phyloP scores from a whole-genome alignment of 495 filamentous ascomycete species.

The Aspergillus incahuasiensis region DNA sequence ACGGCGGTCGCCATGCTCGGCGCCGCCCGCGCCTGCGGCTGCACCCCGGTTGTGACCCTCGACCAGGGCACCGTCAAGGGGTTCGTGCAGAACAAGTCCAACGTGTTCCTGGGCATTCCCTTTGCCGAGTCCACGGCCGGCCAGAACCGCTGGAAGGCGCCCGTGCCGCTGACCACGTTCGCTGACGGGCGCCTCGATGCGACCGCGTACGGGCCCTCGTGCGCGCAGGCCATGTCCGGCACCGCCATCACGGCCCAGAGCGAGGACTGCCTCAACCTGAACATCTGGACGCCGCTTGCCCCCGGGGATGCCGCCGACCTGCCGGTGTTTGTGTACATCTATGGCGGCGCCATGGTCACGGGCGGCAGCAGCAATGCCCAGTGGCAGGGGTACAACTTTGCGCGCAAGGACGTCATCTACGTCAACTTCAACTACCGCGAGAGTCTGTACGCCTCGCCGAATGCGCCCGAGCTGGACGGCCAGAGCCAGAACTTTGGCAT shows the following conservation, averaged over 20 bases:
- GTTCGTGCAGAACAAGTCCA: conserved; percentile 19
- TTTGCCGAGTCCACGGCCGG: conserved; percentile 26
- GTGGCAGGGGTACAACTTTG: conserved; percentile 26
- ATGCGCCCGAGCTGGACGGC: conserved; percentile 23
- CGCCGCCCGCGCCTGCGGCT: background rate
- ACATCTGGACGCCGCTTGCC: conserved; percentile 19
- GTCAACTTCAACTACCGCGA: conserved; percentile 31
- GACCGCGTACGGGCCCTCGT: conserved; percentile 20
- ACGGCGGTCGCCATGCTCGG: conserved; percentile 11
- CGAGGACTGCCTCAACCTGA: conserved; percentile 29
- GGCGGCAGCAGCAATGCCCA: conserved; percentile 23
- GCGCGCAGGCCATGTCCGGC: conserved; percentile 26
- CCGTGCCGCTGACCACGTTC: conserved; percentile 12
- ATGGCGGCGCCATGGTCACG: conserved; percentile 25
- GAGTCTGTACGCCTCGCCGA: conserved; percentile 23
- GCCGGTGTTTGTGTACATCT: conserved; percentile 28
- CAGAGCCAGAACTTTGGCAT: conserved; percentile 28
- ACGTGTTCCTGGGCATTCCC: conserved; percentile 27
- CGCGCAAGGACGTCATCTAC: conserved; percentile 27
- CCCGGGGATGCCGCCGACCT: conserved; percentile 3
- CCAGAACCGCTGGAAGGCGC: conserved; percentile 27
- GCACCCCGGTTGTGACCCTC: conserved; percentile 6
- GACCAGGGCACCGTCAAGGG: conserved; percentile 19
- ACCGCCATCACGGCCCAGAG: conserved; percentile 19
- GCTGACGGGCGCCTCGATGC: conserved; percentile 17